phyloP scores from a whole-genome alignment of 2,329 filamentous ascomycete species.

The Zymoseptoria tritici region DNA sequence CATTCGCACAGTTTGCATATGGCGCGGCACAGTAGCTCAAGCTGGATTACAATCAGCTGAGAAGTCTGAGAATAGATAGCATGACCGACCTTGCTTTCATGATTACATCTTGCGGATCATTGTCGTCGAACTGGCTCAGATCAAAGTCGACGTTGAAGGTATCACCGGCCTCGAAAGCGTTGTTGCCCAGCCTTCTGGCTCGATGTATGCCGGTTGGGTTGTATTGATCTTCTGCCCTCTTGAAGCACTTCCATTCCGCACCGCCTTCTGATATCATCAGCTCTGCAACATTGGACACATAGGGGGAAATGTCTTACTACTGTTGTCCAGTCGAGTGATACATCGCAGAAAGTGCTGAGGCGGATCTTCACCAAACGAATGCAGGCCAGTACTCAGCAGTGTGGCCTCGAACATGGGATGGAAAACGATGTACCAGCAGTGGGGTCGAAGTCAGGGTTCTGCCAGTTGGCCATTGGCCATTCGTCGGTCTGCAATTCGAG shows the following conservation, averaged over 20 bases:
- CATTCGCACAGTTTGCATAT: slow-evolving; percentile 4
- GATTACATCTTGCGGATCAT: slow-evolving; percentile 1
- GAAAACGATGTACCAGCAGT: neutral
- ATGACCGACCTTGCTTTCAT: neutral
- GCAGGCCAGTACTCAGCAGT: neutral
- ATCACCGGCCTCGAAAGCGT: slow-evolving; percentile 4
- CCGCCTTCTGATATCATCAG: neutral
- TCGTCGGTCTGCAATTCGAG: slow-evolving; percentile 5
- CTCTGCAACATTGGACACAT: neutral
- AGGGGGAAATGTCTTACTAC: neutral
- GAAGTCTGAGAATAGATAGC: neutral
- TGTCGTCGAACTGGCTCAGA: slow-evolving; percentile 4
- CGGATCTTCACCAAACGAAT: neutral
- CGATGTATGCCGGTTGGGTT: neutral
- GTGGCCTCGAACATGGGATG: neutral
- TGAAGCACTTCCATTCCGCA: slow-evolving; percentile 3
- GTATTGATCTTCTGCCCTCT: slow-evolving; percentile 1
- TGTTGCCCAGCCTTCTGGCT: neutral
- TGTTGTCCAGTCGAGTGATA: slow-evolving; percentile 5
- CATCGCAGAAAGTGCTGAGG: slow-evolving; percentile 5
- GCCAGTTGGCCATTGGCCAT: slow-evolving; percentile 6
- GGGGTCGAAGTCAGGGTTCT: slow-evolving; percentile 4
- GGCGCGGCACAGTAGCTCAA: slow-evolving; percentile 2
- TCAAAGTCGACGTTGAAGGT: slow-evolving; percentile 8
- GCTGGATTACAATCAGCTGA: neutral